A percentile compares a stretch with the other conserved stretches of the same genome.
Conservation (phyloP, 805 yeast genomes). For the Starmerella vitae region DNA sequence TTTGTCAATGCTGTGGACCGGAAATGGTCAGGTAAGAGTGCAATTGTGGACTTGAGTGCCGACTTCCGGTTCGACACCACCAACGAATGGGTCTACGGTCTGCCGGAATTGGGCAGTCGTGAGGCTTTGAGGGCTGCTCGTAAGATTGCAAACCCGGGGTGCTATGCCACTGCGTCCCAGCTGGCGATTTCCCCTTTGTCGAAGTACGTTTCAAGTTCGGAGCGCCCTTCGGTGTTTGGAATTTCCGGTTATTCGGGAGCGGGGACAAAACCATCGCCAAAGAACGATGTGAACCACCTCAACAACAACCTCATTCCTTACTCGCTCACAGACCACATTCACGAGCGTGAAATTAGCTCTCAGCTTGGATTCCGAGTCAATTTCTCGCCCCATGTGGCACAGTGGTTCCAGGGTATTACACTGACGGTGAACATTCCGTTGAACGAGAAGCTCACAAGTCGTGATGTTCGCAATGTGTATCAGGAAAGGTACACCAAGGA, state of each 20-base stretch:
- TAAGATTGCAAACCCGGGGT: slow-evolving; percentile 92
- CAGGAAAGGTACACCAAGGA: slow-evolving; percentile 83
- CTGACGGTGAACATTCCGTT: slow-evolving; percentile 86
- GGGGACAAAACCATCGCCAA: slow-evolving; percentile 96
- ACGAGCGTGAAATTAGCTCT: slow-evolving; percentile 80
- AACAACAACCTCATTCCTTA: slow-evolving; percentile 83
- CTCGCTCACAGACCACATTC: slow-evolving; percentile 91
- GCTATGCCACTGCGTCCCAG: slow-evolving; percentile 98
- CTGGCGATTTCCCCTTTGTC: slow-evolving; percentile 72
- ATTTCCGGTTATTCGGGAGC: slow-evolving; percentile 99
- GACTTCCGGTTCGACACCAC: slow-evolving; percentile 88
- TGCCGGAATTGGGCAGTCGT: slow-evolving; percentile 75
- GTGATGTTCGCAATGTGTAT: slow-evolving; percentile 73
- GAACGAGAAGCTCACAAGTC: slow-evolving; percentile 46
- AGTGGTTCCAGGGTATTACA: slow-evolving; percentile 98
- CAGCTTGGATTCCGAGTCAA: slow-evolving; percentile 71
- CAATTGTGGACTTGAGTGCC: slow-evolving; percentile 84
- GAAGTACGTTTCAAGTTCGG: slow-evolving; percentile 38
- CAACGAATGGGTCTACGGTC: slow-evolving; percentile 84
- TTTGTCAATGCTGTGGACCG: slow-evolving; percentile 32
- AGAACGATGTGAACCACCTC: slow-evolving; percentile 68
- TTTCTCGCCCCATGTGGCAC: slow-evolving; percentile 94
- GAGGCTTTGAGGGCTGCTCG: slow-evolving; percentile 50
- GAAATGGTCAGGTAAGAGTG: slow-evolving; percentile 44
- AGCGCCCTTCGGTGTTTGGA: slow-evolving; percentile 80